Base-by-base conservation (phyloP, 2,329 filamentous ascomycete genomes). In the Incumbomyces lentus region DNA sequence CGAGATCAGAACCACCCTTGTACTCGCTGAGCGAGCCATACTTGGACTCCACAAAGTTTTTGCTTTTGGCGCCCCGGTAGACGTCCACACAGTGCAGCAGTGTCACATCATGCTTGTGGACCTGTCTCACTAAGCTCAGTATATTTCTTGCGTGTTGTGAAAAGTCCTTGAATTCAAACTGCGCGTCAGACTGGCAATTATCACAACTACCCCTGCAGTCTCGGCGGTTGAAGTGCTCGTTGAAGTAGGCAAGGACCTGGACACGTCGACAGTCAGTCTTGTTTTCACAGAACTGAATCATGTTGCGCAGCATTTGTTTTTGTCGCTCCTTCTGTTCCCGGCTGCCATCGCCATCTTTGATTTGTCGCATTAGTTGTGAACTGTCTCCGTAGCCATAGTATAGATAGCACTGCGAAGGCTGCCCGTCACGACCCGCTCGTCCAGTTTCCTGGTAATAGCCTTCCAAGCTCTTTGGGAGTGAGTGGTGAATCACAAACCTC, bases 361-460 rank as follows among this genome's bases (percentile, higher is more conserved):
- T 95, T 78, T 96, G 84, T 51, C 79, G 81, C 57, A 81, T 82
- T 19, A 95, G 70, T 44, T 78, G 75, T 40, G 73, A 76, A 43
- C 84, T 81, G 62, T 98, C 92, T 49, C 70, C 75, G 59, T 86
- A 94, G 37, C 79, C 79, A 59, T 92, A 98, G 65, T 83, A 96
- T 12, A 98, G 75, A 62, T 89, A 92, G 67, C 92, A 98, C 48
- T 84, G 82, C 6, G 92, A 95, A 16, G 75, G 76, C 55, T 86
- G 80, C 7, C 90, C 90, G 62, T 98, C 92, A 62, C 92, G 79
- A 6, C 92, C 92, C 49, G 93, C 92, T 57, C 92, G 84, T 1
- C 92, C 92, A 37, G 92, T 98, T 64, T 98, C 92, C 62, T 98
- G 92, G 60, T 98, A 98, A 64, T 98, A 98, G 1, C 92, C 92